Conservation (phyloP, 768 basidiomycete species). For the Cystobasidium onofrii region DNA sequence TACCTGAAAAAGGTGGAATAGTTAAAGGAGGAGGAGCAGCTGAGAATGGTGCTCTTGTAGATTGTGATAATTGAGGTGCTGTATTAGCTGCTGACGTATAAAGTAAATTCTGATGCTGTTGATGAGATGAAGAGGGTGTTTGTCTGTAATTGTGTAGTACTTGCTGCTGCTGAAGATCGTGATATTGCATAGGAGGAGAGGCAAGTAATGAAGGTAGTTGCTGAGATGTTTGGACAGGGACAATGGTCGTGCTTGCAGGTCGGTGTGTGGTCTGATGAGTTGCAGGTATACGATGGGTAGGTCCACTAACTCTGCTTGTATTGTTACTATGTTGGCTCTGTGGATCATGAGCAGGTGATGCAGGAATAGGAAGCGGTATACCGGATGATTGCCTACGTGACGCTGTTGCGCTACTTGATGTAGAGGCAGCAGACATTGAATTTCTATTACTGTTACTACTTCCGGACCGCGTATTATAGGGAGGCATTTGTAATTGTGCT, state of each 20-base stretch:
- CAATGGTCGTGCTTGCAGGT: conserved; percentile 30
- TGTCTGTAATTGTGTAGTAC: neutral
- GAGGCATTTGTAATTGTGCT: conserved; percentile 24
- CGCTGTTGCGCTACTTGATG: neutral
- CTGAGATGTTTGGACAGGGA: neutral
- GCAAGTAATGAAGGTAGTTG: neutral
- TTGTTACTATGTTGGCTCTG: neutral
- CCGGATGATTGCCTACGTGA: neutral
- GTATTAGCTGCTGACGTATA: neutral
- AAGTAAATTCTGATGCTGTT: neutral
- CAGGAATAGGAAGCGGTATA: neutral
- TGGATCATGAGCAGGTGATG: neutral
- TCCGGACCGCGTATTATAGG: neutral
- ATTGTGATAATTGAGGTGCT: conserved; percentile 20
- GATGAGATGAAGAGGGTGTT: neutral
- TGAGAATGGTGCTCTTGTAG: neutral
- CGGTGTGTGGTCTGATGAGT: conserved; percentile 28
- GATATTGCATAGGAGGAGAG: neutral
- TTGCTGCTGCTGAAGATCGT: neutral
- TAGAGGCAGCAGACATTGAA: neutral
- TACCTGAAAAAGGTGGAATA: neutral
- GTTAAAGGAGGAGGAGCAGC: neutral
- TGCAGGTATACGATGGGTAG: conserved; percentile 24
- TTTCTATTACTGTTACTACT: conserved; percentile 12
- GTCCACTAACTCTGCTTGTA: neutral